phyloP scores from a whole-genome alignment of 2,329 filamentous ascomycete genomes.

The Domatiomyces globalis region DNA sequence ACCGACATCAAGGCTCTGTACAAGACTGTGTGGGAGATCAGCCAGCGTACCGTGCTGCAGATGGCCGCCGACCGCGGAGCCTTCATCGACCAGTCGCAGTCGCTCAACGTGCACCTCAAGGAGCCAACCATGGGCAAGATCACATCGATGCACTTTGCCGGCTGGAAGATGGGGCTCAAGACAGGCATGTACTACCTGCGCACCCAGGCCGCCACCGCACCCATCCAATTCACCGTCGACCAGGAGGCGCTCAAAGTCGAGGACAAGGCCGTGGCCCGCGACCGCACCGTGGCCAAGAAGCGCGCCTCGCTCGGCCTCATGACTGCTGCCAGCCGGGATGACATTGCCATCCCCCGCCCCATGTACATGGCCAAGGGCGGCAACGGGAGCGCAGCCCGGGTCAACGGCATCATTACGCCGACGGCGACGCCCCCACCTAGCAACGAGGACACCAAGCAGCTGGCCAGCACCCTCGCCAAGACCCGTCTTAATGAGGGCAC shows the following conservation, averaged over 20 bases:
- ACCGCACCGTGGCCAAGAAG: conserved; percentile 43
- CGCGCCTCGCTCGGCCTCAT: conserved; percentile 50
- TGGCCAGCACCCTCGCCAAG: conserved; percentile 19
- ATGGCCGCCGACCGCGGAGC: conserved; percentile 98
- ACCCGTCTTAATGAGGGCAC: conserved; percentile 55
- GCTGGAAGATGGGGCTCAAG: conserved; percentile 98
- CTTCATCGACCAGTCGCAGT: conserved; percentile 98
- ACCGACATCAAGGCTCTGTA: conserved; percentile 91
- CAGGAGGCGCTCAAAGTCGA: conserved; percentile 83
- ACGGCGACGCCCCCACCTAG: conserved; percentile 50
- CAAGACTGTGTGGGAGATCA: conserved; percentile 99
- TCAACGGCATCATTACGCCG: conserved; percentile 55
- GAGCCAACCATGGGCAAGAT: conserved; percentile 99
- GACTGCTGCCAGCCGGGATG: conserved; percentile 34
- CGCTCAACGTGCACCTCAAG: conserved; percentile 98
- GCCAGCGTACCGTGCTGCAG: conserved; percentile 84
- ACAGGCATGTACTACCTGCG: conserved; percentile 99
- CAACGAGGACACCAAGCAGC: conserved; percentile 39
- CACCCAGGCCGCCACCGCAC: conserved; percentile 89
- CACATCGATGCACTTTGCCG: conserved; percentile 97
- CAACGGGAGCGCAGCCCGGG: conserved; percentile 25
- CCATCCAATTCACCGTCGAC: conserved; percentile 98
- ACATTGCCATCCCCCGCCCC: conserved; percentile 46
- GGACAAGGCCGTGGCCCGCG: conserved; percentile 62
- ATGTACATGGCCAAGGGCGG: conserved; percentile 45